Percentiles rank a stretch among this genome's conserved stretches.
Conservation (phyloP, 2,329 filamentous ascomycete species). For the Parastagonospora avenae region DNA sequence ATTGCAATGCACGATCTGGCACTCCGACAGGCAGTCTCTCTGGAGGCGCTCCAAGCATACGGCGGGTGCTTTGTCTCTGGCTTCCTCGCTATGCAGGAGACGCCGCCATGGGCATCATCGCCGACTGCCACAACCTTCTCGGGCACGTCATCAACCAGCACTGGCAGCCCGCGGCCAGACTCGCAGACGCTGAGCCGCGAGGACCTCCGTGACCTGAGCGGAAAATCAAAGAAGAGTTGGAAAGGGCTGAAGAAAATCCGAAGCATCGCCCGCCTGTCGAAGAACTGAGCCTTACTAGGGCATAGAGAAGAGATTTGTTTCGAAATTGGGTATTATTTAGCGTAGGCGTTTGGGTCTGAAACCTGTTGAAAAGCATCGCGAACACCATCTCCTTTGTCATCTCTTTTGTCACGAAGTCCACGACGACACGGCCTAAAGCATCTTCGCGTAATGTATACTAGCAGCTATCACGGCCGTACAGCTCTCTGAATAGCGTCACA, state of each 20-base stretch:
- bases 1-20: conserved; percentile 23
- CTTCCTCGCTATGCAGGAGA: conserved; percentile 31
- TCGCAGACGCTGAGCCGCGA: conserved; percentile 37
- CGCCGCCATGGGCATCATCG: conserved; percentile 30
- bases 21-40: conserved; percentile 28
- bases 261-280: conserved; percentile 12
- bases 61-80: conserved; percentile 39
- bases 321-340: conserved; percentile 11
- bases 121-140: conserved; percentile 11
- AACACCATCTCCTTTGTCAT: conserved; percentile 4
- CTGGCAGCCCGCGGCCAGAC: conserved; percentile 35
- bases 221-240: conserved; percentile 26
- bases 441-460: neutral
- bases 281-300: conserved; percentile 2
- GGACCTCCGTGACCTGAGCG: conserved; percentile 16
- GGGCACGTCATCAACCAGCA: conserved; percentile 11
- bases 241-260: conserved; percentile 28
- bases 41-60: conserved; percentile 41
- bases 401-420: conserved; percentile 17
- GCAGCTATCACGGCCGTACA: neutral
- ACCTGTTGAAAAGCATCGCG: neutral
- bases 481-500: no score
- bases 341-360: conserved; percentile 20
- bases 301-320: conserved; percentile 5
- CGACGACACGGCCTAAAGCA: conserved; percentile 1